Evolutionary conservation across 345 rosid species (phyloP).

Genomic region (Pugionium cornutum): DNA sequence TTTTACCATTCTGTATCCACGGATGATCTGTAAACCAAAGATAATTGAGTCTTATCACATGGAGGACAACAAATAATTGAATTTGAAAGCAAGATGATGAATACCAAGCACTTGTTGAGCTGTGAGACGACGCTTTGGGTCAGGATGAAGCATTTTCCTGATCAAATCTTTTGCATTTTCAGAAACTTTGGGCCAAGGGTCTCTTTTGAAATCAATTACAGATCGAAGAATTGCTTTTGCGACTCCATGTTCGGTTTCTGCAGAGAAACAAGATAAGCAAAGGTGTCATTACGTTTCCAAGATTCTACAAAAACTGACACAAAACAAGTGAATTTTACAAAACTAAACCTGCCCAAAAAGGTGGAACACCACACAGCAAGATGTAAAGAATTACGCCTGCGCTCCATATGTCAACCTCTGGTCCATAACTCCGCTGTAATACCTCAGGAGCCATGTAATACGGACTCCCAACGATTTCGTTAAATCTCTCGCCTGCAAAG

Average conservation of each 20-base stretch:
- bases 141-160: constrained; percentile 87
- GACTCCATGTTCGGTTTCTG: constrained; percentile 97
- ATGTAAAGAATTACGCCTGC: no score
- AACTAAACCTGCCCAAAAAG: constrained; percentile 62
- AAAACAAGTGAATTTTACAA: background rate
- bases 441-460: constrained; percentile 98
- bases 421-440: constrained; percentile 42
- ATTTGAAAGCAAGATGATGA: constrained; percentile 22
- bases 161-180: constrained; percentile 81
- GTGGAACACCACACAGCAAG: no score
- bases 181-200: constrained; percentile 98
- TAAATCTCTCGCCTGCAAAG: constrained; percentile 64
- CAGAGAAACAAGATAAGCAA: constrained; percentile 17
- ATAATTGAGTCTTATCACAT: background rate
- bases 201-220: constrained; percentile 74
- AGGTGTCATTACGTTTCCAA: background rate
- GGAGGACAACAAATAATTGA: background rate
- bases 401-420: no score
- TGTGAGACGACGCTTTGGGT: constrained; percentile 45
- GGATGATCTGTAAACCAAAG: constrained; percentile 66
- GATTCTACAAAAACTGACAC: background rate
- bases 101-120: constrained; percentile 64
- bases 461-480: constrained; percentile 43
- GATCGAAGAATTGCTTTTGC: constrained; percentile 86
- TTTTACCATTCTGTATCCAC: constrained; percentile 81